Conservation (phyloP, 2,329 filamentous ascomycete genomes). For the Penicillium sp. region DNA sequence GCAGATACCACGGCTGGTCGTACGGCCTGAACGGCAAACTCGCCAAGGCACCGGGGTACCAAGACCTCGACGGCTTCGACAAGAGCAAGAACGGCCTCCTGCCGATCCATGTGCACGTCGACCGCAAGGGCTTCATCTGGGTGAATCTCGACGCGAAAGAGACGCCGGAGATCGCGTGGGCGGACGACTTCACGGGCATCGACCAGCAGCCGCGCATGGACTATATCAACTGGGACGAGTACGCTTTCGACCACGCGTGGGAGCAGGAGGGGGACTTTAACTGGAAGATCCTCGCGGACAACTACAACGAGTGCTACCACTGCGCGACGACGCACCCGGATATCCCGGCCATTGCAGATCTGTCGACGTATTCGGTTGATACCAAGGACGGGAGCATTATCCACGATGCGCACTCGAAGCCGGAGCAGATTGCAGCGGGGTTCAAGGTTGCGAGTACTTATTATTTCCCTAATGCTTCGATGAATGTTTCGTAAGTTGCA, state of each 20-base stretch:
- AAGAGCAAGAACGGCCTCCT: slow-evolving; percentile 60
- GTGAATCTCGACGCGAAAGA: slow-evolving; percentile 59
- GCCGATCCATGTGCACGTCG: slow-evolving; percentile 59
- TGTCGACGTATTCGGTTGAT: slow-evolving; percentile 59
- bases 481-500: slow-evolving; percentile 39
- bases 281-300: slow-evolving; percentile 66
- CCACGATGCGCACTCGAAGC: slow-evolving; percentile 51
- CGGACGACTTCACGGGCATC: slow-evolving; percentile 56
- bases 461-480: slow-evolving; percentile 41
- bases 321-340: slow-evolving; percentile 30
- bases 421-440: slow-evolving; percentile 54
- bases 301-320: slow-evolving; percentile 60
- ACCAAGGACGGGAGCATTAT: slow-evolving; percentile 55
- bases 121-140: slow-evolving; percentile 62
- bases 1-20: slow-evolving; percentile 66
- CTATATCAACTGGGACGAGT: slow-evolving; percentile 58
- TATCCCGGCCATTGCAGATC: slow-evolving; percentile 52
- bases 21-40: slow-evolving; percentile 63
- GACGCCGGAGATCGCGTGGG: slow-evolving; percentile 56
- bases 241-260: slow-evolving; percentile 63
- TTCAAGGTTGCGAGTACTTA: slow-evolving; percentile 44
- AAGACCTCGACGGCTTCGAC: slow-evolving; percentile 61
- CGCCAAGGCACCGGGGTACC: slow-evolving; percentile 63
- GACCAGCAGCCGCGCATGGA: slow-evolving; percentile 54
- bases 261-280: slow-evolving; percentile 63